Conservation (phyloP, 176 grass and related monocot species). For the Typha latifolia region DNA sequence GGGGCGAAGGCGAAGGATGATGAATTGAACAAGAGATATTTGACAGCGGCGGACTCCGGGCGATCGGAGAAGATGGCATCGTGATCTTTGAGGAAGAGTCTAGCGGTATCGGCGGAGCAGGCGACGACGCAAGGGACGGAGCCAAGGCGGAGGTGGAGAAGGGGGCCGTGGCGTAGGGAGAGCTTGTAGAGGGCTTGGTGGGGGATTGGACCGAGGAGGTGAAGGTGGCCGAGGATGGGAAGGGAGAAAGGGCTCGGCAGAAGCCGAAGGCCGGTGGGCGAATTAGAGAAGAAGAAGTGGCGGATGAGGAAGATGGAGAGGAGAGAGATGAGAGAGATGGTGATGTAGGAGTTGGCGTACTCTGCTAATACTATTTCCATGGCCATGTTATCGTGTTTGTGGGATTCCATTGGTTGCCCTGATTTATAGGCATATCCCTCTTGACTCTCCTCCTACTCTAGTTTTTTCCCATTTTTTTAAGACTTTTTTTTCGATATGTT, state of each 20-base stretch:
- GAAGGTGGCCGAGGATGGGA: slow-evolving; percentile 41
- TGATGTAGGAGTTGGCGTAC: not conserved
- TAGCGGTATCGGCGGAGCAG: slow-evolving; percentile 19
- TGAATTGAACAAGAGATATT: too few relatives aligned
- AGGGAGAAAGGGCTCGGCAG: slow-evolving; percentile 34
- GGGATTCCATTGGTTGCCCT: too few relatives aligned
- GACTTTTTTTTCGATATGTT: too few relatives aligned
- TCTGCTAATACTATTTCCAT: too few relatives aligned
- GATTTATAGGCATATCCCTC: too few relatives aligned
- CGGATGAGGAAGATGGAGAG: too few relatives aligned
- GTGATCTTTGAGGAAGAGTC: slow-evolving; percentile 18
- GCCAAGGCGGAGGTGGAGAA: slow-evolving; percentile 45
- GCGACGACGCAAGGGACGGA: slow-evolving; percentile 43
- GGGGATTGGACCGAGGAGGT: slow-evolving; percentile 21
- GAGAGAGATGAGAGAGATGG: not conserved
- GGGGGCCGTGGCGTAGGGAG: slow-evolving; percentile 16
- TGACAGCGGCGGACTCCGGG: slow-evolving; percentile 8
- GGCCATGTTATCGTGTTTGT: too few relatives aligned
- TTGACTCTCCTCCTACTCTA: too few relatives aligned
- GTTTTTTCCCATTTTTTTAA: too few relatives aligned
- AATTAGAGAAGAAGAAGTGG: too few relatives aligned
- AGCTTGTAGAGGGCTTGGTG: slow-evolving; percentile 42
- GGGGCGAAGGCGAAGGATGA: too few relatives aligned
- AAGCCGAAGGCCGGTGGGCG: not conserved
- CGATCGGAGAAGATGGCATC: slow-evolving; percentile 51